Evolutionary conservation across 768 basidiomycete genomes (phyloP), one percentile per base, ranked within the genome.

Genomic region (Dendrothele bispora): DNA sequence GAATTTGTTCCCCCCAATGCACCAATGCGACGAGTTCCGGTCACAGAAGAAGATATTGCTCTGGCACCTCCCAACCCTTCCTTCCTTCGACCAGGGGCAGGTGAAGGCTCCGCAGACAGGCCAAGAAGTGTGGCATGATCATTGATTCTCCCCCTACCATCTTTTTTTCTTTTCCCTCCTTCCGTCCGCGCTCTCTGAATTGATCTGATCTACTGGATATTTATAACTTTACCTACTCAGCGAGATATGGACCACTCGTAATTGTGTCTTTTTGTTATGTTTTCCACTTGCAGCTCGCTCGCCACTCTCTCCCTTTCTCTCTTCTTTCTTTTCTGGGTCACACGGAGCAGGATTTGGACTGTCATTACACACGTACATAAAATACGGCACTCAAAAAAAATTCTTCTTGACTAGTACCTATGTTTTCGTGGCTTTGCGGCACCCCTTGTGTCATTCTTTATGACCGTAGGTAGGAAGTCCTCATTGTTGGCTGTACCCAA

Each of bases 81-180:
- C 24, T 54, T 53, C 48, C n/a, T 29, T 21, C 39, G 49, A n/a
- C 3, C 49, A 21, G 14, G 34, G 12, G 26, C 36, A 36, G 39
- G 44, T 18, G 39, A 36, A 21, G 37, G 38, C n/a, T 5, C 48
- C 20, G 14, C 37, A 5, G 54, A 51, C 26, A 35, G 54, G 35
- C 54, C 54, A 12, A 48, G 37, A 38, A 55, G 54, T 35, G 39
- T 52, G 18, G 50, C 45, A 17, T 51, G 39, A 47, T 25, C 20
- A 8, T 7, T 10, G 5, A 28, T n/a, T n/a, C n/a, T n/a, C n/a
- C n/a, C n/a, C n/a, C n/a, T n/a, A n/a, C n/a, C n/a, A n/a, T n/a
- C n/a, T n/a, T n/a, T n/a, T n/a, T 22, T 5, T 21, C 14, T 30
- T 45, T 18, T 32, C n/a, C 30, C n/a, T 32, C n/a, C n/a, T 10